Base-by-base conservation (phyloP, 495 filamentous ascomycete species). In the Paragyromitra xinjiangensis region DNA sequence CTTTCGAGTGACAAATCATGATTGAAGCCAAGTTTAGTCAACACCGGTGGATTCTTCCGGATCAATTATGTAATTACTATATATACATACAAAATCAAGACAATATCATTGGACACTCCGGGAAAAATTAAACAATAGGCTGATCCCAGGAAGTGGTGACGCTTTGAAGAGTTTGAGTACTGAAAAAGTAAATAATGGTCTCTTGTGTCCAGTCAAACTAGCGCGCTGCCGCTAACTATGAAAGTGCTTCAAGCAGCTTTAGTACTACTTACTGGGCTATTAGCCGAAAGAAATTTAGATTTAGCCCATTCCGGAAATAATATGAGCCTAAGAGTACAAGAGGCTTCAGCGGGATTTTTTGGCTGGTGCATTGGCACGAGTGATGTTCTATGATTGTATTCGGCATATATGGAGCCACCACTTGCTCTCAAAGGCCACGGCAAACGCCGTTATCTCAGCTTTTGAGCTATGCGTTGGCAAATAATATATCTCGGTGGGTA, bases 331-430 rank as follows among this genome's bases (percentile, higher is more conserved):
- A 16, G n/a, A n/a, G 16, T 63, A 66, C 29, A 63, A 39, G 44
- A 63, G 29, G 56, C 9, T 45, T 14, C 48, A 34, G 45, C 45
- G 29, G 3, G 3, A 11, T 45, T 37, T 51, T 26, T 29, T 19
- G 26, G 14, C 44, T 16, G 40, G 14, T 73, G 34, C 29, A 39
- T 51, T 44, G 8, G 2, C 37, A 45, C 61, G 71, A 67, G 71
- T 73, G 71, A 73, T 73, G 51, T 42, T 59, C 63, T 37, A 73
- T 73, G 71, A 73, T 44, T 26, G 24, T 59, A 67, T 16, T 73
- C 37, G 6, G 37, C 29, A 70, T 26, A 29, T 48, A 22, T n/a
- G 40, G 22, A 7, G n/a, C 34, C 14, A 42, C 50, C 16, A 11
- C 12, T 63, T 44, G 16, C n/a, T 44, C 22, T 63, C 16, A 3